phyloP scores from a whole-genome alignment of 176 grass and related monocot species.

The Oryza officinalis region DNA sequence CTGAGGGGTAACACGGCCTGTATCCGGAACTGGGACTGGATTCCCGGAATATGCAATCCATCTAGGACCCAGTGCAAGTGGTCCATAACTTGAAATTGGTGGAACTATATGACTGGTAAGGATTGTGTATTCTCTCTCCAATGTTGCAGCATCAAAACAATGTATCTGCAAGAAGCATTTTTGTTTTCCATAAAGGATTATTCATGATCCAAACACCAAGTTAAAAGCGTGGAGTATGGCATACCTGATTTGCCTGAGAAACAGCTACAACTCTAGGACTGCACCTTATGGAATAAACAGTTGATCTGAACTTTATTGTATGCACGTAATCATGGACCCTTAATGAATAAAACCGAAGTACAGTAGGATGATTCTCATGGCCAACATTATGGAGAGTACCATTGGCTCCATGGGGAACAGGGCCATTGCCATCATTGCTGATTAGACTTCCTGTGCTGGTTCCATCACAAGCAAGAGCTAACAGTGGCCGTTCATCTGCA shows the following conservation, averaged over 20 bases:
- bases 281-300: constrained; percentile 83
- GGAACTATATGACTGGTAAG: constrained; percentile 66
- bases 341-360: constrained; percentile 85
- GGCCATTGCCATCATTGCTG: constrained; percentile 44
- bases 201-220: neutral
- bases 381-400: constrained; percentile 48
- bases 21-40: constrained; percentile 65
- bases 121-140: constrained; percentile 79
- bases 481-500: constrained; percentile 68
- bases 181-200: constrained; percentile 31
- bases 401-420: constrained; percentile 52
- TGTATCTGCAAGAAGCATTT: constrained; percentile 77
- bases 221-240: constrained; percentile 19
- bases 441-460: constrained; percentile 51
- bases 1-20: constrained; percentile 68
- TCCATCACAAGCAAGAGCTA: constrained; percentile 67
- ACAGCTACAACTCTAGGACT: constrained; percentile 80
- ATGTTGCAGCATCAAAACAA: constrained; percentile 78
- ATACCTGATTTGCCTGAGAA: constrained; percentile 87
- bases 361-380: constrained; percentile 55
- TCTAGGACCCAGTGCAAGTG: constrained; percentile 79
- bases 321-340: constrained; percentile 75
- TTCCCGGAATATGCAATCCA: constrained; percentile 89
- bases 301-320: constrained; percentile 74
- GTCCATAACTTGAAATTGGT: constrained; percentile 67